phyloP scores from a whole-genome alignment of 768 basidiomycete genomes.

The Suillus hirtellus region DNA sequence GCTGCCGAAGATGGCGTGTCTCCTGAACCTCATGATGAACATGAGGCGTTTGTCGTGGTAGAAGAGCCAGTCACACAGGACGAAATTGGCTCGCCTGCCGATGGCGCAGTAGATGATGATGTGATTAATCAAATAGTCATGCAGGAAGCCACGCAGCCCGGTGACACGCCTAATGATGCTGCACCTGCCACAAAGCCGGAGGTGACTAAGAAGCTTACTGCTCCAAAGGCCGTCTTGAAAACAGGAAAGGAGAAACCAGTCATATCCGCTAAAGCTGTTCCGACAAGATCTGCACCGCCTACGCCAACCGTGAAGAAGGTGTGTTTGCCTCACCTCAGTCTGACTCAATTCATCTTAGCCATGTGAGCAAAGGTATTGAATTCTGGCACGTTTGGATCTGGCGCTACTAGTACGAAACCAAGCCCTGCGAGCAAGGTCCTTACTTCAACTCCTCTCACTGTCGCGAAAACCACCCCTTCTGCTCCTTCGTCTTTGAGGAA shows the following conservation, averaged over 20 bases:
- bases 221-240: slow-evolving; percentile 29
- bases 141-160: slow-evolving; percentile 27
- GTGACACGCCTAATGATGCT: slow-evolving; percentile 23
- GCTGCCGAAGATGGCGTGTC: slow-evolving; percentile 22
- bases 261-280: slow-evolving; percentile 42
- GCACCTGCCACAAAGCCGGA: slow-evolving; percentile 19
- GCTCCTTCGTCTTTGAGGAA: slow-evolving; percentile 33
- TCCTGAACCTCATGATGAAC: slow-evolving; percentile 34
- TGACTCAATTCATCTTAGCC: slow-evolving; percentile 27
- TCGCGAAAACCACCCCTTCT: slow-evolving; percentile 29
- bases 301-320: slow-evolving; percentile 73
- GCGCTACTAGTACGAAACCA: slow-evolving; percentile 43
- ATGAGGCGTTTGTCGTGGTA: slow-evolving; percentile 39
- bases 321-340: slow-evolving; percentile 24
- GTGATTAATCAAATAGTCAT: slow-evolving; percentile 17
- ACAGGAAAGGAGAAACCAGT: slow-evolving; percentile 34
- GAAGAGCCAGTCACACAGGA: slow-evolving; percentile 27
- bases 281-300: slow-evolving; percentile 49
- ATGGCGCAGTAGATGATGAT: slow-evolving; percentile 22
- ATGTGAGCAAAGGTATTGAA: slow-evolving; percentile 53
- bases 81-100: slow-evolving; percentile 16
- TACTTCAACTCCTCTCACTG: slow-evolving; percentile 31
- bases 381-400: slow-evolving; percentile 66
- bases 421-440: slow-evolving; percentile 44
- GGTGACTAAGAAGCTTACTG: slow-evolving; percentile 27